Conservation (phyloP, 352 stramenopile species). For the Globisporangium heterothallicum region DNA sequence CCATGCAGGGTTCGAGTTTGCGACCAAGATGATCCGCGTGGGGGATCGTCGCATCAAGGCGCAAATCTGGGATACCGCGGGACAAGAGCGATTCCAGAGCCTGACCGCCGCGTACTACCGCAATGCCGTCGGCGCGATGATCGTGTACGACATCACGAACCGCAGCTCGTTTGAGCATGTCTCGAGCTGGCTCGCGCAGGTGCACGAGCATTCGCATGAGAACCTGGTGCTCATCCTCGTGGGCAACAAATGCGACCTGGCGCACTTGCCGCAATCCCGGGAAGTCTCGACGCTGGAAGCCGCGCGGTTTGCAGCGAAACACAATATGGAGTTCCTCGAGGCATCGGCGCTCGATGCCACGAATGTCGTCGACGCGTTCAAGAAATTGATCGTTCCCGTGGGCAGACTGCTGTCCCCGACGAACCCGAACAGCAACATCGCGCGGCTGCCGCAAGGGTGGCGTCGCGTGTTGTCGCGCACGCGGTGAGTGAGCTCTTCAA, state of each 20-base stretch:
- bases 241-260: slow-evolving; percentile 87
- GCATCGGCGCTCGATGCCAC: slow-evolving; percentile 80
- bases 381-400: slow-evolving; percentile 84
- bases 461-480: slow-evolving; percentile 77
- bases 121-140: slow-evolving; percentile 86
- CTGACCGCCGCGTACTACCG: slow-evolving; percentile 91
- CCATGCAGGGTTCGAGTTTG: slow-evolving; percentile 71
- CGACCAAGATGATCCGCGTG: slow-evolving; percentile 82
- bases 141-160: slow-evolving; percentile 92
- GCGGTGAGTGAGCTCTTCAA: slow-evolving; percentile 22
- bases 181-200: slow-evolving; percentile 66
- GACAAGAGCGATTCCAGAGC: slow-evolving; percentile 89
- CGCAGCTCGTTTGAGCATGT: slow-evolving; percentile 81
- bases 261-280: slow-evolving; percentile 63
- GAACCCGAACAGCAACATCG: slow-evolving; percentile 53
- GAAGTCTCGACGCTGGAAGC: slow-evolving; percentile 85
- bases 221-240: slow-evolving; percentile 81
- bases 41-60: slow-evolving; percentile 79
- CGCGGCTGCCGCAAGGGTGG: slow-evolving; percentile 62
- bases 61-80: slow-evolving; percentile 88
- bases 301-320: slow-evolving; percentile 67
- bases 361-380: slow-evolving; percentile 86
- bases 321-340: slow-evolving; percentile 86
- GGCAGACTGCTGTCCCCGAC: slow-evolving; percentile 64
- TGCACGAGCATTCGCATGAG: slow-evolving; percentile 79